Evolutionary conservation across 371 early-diverging fungal genomes (phyloP).

Genomic region (Zopfochytrium polystomum): DNA sequence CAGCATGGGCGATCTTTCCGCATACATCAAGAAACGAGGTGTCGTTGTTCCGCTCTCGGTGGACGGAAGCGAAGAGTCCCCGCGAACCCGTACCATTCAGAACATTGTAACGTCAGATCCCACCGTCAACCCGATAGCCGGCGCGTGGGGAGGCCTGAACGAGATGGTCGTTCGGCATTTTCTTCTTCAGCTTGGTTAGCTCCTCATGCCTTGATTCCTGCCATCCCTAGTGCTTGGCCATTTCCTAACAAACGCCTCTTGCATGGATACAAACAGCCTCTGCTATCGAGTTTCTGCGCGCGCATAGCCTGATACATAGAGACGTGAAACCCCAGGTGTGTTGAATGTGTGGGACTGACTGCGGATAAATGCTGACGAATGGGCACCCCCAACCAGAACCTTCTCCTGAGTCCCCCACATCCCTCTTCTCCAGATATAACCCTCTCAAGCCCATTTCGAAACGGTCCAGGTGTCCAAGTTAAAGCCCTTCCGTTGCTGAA

Average conservation of each 20-base stretch:
- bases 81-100: neutral
- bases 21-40: slow-evolving; percentile 74
- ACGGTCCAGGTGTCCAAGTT: slow-evolving; percentile 17
- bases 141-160: slow-evolving; percentile 66
- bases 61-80: neutral
- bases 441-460: slow-evolving; percentile 21
- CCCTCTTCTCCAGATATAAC: slow-evolving; percentile 12
- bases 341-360: slow-evolving; percentile 1
- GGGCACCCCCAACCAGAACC: slow-evolving; percentile 61
- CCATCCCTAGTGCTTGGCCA: neutral
- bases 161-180: slow-evolving; percentile 78
- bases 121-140: slow-evolving; percentile 30
- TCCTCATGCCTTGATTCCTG: neutral
- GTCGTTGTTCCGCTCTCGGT: slow-evolving; percentile 27
- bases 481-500: slow-evolving; percentile 70
- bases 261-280: slow-evolving; percentile 49
- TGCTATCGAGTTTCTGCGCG: slow-evolving; percentile 83
- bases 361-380: neutral
- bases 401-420: slow-evolving; percentile 62
- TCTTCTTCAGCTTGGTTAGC: slow-evolving; percentile 76
- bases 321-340: slow-evolving; percentile 92
- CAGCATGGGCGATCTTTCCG: slow-evolving; percentile 84
- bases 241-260: too few relatives aligned
- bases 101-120: neutral
- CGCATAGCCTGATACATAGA: slow-evolving; percentile 86